Evolutionary conservation across 768 basidiomycete species (phyloP).

Genomic region (Termitomyces sp.): DNA sequence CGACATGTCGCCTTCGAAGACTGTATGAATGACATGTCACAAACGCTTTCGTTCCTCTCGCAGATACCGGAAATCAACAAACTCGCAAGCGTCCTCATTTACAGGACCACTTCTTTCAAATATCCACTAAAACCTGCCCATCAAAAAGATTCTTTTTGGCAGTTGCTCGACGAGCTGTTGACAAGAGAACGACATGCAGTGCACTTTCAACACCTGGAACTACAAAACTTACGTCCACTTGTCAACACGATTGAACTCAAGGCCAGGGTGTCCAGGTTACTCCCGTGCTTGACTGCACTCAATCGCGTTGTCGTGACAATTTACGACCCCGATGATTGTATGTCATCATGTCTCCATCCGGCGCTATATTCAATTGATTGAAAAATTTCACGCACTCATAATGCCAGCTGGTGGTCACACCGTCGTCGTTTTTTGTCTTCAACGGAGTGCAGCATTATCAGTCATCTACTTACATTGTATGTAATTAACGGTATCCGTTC

Average conservation of each 20-base stretch:
- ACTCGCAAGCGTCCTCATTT: neutral
- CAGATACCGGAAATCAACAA: neutral
- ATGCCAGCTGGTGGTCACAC: too few relatives aligned
- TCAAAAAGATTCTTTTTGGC: neutral
- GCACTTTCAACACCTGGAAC: neutral
- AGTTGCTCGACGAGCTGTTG: neutral
- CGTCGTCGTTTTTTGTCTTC: too few relatives aligned
- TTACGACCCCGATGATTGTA: too few relatives aligned
- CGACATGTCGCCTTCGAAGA: neutral
- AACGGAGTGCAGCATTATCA: too few relatives aligned
- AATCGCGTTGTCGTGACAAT: neutral
- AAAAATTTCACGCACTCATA: too few relatives aligned
- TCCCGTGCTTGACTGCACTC: neutral
- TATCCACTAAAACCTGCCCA: neutral
- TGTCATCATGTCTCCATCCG: too few relatives aligned
- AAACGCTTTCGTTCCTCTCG: neutral
- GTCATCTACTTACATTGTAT: too few relatives aligned
- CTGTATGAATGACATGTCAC: neutral
- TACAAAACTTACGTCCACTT: neutral
- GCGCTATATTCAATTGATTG: too few relatives aligned
- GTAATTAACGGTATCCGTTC: too few relatives aligned
- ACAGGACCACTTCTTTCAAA: neutral
- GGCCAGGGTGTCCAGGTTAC: neutral
- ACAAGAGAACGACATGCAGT: neutral
- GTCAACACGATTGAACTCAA: neutral